A percentile compares a stretch with the other conserved stretches of the same genome.
Conservation (phyloP, 129 eudicot genomes). For the Escallonia rubra region DNA sequence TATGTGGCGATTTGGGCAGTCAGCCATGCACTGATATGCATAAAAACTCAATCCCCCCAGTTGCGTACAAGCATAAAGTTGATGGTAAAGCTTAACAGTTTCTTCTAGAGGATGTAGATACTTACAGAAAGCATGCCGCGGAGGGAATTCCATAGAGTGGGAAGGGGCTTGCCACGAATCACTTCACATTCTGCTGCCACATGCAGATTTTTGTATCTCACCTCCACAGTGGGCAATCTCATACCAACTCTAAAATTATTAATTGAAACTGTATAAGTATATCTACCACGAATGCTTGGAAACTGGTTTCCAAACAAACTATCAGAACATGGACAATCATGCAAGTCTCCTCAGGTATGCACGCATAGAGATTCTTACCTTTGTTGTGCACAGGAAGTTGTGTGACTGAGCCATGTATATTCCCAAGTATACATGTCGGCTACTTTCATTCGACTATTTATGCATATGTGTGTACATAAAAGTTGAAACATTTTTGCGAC, state of each 20-base stretch:
- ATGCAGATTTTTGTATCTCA: constrained; percentile 43
- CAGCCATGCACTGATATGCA: too few relatives aligned
- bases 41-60: not conserved
- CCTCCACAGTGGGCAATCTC: constrained; percentile 50
- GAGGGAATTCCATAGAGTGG: constrained; percentile 50
- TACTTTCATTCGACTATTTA: too few relatives aligned
- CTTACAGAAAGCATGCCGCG: constrained; percentile 30
- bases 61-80: not conserved
- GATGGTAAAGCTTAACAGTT: not conserved
- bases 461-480: not conserved
- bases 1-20: too few relatives aligned
- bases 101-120: not conserved
- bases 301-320: not conserved
- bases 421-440: too few relatives aligned
- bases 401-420: too few relatives aligned
- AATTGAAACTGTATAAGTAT: not conserved
- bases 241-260: constrained; percentile 44
- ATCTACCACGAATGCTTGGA: not conserved
- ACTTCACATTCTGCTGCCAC: constrained; percentile 71
- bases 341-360: not conserved
- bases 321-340: not conserved
- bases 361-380: not conserved
- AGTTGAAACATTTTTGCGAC: not conserved
- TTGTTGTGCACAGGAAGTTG: not conserved
- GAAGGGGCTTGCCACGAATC: constrained; percentile 74